A percentile compares a stretch with the other conserved stretches of the same genome.
Evolutionary conservation across 2,329 filamentous ascomycete genomes (phyloP).

Genomic region (Aspergillaceae sp.): DNA sequence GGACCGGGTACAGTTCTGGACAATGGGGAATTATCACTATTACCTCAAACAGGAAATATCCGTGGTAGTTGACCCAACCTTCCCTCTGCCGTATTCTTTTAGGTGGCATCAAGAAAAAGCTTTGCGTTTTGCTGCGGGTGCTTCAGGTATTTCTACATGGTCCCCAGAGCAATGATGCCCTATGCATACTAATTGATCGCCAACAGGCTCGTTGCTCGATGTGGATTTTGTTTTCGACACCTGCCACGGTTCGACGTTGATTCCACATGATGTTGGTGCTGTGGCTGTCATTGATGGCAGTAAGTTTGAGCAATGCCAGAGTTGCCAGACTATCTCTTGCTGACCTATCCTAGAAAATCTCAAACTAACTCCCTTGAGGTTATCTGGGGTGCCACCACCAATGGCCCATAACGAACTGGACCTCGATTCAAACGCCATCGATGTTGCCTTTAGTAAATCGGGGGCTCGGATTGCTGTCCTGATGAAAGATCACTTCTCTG

Average conservation of each 20-base stretch:
- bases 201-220: conserved; percentile 43
- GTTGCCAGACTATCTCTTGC: not conserved
- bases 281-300: conserved; percentile 79
- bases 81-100: conserved; percentile 21
- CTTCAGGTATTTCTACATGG: conserved; percentile 33
- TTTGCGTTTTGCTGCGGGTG: conserved; percentile 54
- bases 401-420: conserved; percentile 75
- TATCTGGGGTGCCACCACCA: conserved; percentile 81
- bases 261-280: conserved; percentile 68
- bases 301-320: conserved; percentile 24
- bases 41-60: conserved; percentile 87
- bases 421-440: conserved; percentile 55
- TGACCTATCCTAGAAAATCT: conserved; percentile 43
- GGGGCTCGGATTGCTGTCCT: conserved; percentile 63
- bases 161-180: conserved; percentile 4
- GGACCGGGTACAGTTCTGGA: conserved; percentile 84
- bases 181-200: conserved; percentile 1
- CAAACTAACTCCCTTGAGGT: conserved; percentile 76
- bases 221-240: conserved; percentile 62
- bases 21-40: conserved; percentile 95
- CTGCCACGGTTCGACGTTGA: conserved; percentile 57
- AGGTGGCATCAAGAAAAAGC: conserved; percentile 82
- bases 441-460: conserved; percentile 63
- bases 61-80: conserved; percentile 24
- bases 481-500: conserved; percentile 55